These are phyloP conservation scores for Metschnikowia gruessii DNA, from an alignment of 805 yeast genomes.

Conservation along the genomic window DNA sequence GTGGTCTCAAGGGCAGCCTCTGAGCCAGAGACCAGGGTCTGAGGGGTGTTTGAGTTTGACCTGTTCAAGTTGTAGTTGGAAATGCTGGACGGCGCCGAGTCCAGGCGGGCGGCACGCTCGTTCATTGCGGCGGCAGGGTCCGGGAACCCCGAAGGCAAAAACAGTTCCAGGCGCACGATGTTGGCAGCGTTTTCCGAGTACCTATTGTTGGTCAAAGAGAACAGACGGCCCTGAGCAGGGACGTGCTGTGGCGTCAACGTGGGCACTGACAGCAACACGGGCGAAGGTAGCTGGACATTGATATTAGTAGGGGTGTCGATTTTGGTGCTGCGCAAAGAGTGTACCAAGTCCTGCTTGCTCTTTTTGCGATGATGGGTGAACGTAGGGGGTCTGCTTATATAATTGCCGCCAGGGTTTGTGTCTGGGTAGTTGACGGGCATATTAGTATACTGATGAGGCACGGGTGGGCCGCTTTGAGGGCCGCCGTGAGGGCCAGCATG, in stretches of 20 bases:
- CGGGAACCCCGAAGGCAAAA: neutral
- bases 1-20: slow-evolving; percentile 12
- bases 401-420: neutral
- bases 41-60: slow-evolving; percentile 31
- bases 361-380: slow-evolving; percentile 20
- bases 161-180: slow-evolving; percentile 19
- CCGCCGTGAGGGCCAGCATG: neutral
- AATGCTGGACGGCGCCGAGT: slow-evolving; percentile 25
- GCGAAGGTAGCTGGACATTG: slow-evolving; percentile 2
- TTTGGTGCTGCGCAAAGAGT: slow-evolving; percentile 23
- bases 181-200: slow-evolving; percentile 18
- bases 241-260: neutral
- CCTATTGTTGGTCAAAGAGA: slow-evolving; percentile 18
- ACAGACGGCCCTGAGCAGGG: slow-evolving; percentile 6
- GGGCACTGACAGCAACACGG: slow-evolving; percentile 1
- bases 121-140: neutral
- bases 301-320: slow-evolving; percentile 30
- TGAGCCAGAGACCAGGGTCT: slow-evolving; percentile 27
- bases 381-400: slow-evolving; percentile 14
- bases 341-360: slow-evolving; percentile 22
- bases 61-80: slow-evolving; percentile 25
- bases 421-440: neutral
- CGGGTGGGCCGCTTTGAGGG: neutral
- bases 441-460: neutral
- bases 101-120: slow-evolving; percentile 8